A percentile compares a stretch with the other conserved stretches of the same genome.
phyloP scores from a whole-genome alignment of 2,329 filamentous ascomycete genomes.

The Fusarium pilosicola region DNA sequence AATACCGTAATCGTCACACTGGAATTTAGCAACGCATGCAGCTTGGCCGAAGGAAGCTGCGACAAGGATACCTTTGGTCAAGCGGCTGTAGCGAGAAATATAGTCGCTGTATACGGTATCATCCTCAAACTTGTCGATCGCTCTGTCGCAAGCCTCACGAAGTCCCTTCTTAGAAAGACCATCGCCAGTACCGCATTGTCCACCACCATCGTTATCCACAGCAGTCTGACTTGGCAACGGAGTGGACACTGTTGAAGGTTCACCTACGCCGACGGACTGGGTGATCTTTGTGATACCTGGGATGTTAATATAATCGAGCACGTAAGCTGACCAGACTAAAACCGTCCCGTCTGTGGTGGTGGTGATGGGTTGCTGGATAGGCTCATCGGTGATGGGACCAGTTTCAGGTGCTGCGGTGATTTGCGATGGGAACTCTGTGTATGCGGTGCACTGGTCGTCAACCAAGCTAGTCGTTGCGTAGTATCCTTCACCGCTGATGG shows the following conservation, averaged over 20 bases:
- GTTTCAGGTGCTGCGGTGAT: neutral
- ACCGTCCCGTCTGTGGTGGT: slow-evolving; percentile 5
- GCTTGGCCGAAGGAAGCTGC: neutral
- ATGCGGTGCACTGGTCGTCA: neutral
- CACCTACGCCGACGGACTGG: neutral
- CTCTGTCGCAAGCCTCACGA: slow-evolving; percentile 2
- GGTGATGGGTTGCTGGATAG: neutral
- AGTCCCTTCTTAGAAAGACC: slow-evolving; percentile 4
- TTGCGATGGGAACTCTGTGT: neutral
- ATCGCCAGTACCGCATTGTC: slow-evolving; percentile 12
- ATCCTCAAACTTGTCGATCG: neutral
- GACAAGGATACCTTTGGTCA: neutral
- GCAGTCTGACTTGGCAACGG: slow-evolving; percentile 4
- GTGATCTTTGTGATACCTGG: neutral
- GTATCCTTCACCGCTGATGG: neutral
- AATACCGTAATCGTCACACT: slow-evolving; percentile 21
- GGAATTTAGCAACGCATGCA: slow-evolving; percentile 16
- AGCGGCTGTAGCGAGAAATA: slow-evolving; percentile 3
- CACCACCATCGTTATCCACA: slow-evolving; percentile 6
- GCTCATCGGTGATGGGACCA: neutral
- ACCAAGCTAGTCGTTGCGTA: neutral
- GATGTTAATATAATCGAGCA: neutral
- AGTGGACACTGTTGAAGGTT: neutral
- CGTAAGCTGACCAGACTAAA: slow-evolving; percentile 1
- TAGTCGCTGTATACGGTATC: neutral